Evolutionary conservation across 2,329 filamentous ascomycete genomes (phyloP), one percentile per base, ranked within the genome.

Genomic region (Verticillium nonalfalfae): DNA sequence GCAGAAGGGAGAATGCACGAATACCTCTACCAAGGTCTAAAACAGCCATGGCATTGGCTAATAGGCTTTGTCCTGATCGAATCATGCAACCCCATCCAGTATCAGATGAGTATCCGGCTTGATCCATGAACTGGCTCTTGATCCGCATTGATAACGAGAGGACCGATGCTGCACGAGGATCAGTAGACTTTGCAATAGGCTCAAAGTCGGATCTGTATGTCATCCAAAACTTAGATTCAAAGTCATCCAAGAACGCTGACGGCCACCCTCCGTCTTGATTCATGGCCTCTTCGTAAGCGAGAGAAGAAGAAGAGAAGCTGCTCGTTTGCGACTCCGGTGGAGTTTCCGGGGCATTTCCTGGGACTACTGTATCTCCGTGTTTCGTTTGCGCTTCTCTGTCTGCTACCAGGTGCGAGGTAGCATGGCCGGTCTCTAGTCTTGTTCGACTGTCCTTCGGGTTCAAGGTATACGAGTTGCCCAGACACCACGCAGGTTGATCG

Each of bases 11-110:
- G 59, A 58, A 34, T 3, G 18, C 34, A 45, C 18, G 60, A 64
- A 65, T 81, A 93, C 91, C 90, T 83, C 95, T 86, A 21, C 95
- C 94, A 26, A 97, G 78, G 45, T 84, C 81, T 57, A 93, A 78
- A 60, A 90, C 82, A 18, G 86, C 77, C 68, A 98, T 80, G 1
- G 94, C 84, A 74, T 98, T 99, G 55, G 94, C 94, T 52, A 99
- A 80, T 33, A 99, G 81, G 70, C 91, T 94, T 78, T 99, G 95
- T 3, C 95, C 95, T 6, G 94, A 97, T 63, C 95, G 83, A 68
- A 99, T 98, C 95, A 99, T 99, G 72, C 95, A 99, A 0, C 95
- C 95, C 93, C 96, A 99, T 59, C 95, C 95, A 10, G 91, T 93
- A 73, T 99, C 95, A 1, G 92, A 94, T 11, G 91, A 90, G 75